These are phyloP conservation scores for Tricholoma bakamatsutake DNA, from an alignment of 768 basidiomycete species.

Conservation along the genomic window DNA sequence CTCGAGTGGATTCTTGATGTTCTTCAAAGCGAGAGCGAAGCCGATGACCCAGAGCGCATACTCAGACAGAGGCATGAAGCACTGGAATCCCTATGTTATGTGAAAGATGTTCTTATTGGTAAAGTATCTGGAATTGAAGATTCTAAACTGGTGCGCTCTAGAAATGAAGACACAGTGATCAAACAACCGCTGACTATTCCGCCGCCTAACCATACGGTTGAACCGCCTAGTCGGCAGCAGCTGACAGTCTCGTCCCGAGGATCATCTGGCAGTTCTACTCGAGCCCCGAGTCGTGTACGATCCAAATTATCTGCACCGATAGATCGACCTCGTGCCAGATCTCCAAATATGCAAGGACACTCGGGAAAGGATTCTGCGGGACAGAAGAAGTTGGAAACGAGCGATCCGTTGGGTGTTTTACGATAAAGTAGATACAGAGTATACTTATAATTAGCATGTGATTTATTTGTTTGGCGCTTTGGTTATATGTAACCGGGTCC, in stretches of 20 bases:
- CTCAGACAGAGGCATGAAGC: conserved; percentile 53
- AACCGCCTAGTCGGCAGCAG: background rate
- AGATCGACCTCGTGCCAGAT: background rate
- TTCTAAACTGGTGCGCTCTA: conserved; percentile 46
- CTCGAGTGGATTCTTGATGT: conserved; percentile 72
- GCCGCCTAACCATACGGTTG: background rate
- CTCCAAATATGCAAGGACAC: background rate
- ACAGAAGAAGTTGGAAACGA: background rate
- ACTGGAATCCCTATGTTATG: conserved; percentile 70
- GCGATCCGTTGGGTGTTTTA: background rate
- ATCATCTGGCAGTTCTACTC: background rate
- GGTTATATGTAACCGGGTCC: no score
- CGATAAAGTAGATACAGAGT: conserved; percentile 4
- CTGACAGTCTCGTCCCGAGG: background rate
- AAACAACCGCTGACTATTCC: background rate
- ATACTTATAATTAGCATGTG: background rate
- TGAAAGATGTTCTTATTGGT: conserved; percentile 66
- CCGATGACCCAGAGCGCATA: conserved; percentile 33
- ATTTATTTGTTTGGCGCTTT: background rate
- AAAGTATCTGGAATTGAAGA: conserved; percentile 53
- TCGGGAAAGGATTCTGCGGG: background rate
- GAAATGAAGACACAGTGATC: background rate
- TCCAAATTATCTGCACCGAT: background rate
- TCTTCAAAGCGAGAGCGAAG: conserved; percentile 48
- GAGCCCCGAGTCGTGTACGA: background rate